Base-by-base conservation (phyloP, 2,329 filamentous ascomycete species). In the Massarina eburnea region DNA sequence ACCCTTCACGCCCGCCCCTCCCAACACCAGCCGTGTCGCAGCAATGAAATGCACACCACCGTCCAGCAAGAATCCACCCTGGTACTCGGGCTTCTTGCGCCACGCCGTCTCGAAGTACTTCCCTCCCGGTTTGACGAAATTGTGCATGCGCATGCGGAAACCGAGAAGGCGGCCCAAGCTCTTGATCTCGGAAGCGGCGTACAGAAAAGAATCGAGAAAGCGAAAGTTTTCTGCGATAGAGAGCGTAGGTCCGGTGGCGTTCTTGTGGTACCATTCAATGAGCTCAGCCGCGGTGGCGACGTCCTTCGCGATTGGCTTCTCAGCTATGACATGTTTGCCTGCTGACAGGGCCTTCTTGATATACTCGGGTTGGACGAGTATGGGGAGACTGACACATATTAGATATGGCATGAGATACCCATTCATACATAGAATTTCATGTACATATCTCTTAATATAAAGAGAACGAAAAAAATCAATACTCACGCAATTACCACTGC, bases 61-160 rank as follows among this genome's bases (percentile, higher is more conserved):
- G 60, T 91, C 88, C 2, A 91, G 79, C 43, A 91, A 66, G 63
- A 90, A 91, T 0, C 88, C 88, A 43, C 88, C 88, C 68, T 90
- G 86, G 62, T 89, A 81, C 41, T 80, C 75, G 1, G 88, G 87
- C 44, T 72, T 78, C 66, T 85, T 85, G 43, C 88, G 82, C 88
- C 87, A 82, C 9, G 70, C 57, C 0, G 78, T 81, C 51, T 78
- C 75, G 52, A 72, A 78, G 59, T 82, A 83, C 62, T 82, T 82
- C n/a, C 69, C 72, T 8, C 76, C 79, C 1, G 67, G 62, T 43
- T 70, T 59, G 0, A 84, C 73, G 48, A 74, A 68, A 2, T 61
- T 64, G 48, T 75, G 72, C 44, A 77, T 62, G 27, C 74, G 70
- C 4, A 77, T 66, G 14, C 73, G 70, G 64, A 87, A 86, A 12